phyloP scores from a whole-genome alignment of 495 filamentous ascomycete species.

The Pseudomonodictys pantanalensis region DNA sequence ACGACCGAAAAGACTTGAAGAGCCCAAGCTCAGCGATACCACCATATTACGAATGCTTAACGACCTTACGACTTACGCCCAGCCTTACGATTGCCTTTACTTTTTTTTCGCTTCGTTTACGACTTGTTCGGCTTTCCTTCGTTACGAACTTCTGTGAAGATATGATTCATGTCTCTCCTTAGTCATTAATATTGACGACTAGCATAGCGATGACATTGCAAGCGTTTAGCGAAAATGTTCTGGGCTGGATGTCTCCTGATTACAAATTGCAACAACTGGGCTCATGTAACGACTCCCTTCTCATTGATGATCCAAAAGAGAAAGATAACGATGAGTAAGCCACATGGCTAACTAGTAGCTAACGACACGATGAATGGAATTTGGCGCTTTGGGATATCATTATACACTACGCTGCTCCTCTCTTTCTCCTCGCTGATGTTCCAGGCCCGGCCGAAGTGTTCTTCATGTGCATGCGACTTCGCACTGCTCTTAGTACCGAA shows the following conservation, averaged over 20 bases:
- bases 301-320: not conserved
- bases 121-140: conserved; percentile 5
- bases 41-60: conserved; percentile 20
- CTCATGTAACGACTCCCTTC: not conserved
- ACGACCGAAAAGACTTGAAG: conserved; percentile 32
- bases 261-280: conserved; percentile 5
- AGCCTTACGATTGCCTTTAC: conserved; percentile 7
- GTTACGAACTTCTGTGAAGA: not conserved
- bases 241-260: conserved; percentile 17
- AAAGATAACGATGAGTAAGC: conserved; percentile 6
- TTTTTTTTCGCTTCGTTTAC: not conserved
- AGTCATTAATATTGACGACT: conserved; percentile 7
- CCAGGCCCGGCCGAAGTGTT: not conserved
- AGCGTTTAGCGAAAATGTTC: conserved; percentile 25
- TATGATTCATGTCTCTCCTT: conserved; percentile 10
- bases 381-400: not conserved
- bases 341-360: not conserved
- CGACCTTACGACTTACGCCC: conserved; percentile 17
- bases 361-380: not conserved
- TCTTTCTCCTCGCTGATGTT: not conserved
- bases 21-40: conserved; percentile 35
- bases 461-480: not conserved
- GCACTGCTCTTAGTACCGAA: not conserved
- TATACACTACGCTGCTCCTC: not conserved
- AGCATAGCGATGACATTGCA: conserved; percentile 33